These are phyloP conservation scores for Fraxinus albicans DNA, from an alignment of 305 asterid species.

Conservation along the genomic window DNA sequence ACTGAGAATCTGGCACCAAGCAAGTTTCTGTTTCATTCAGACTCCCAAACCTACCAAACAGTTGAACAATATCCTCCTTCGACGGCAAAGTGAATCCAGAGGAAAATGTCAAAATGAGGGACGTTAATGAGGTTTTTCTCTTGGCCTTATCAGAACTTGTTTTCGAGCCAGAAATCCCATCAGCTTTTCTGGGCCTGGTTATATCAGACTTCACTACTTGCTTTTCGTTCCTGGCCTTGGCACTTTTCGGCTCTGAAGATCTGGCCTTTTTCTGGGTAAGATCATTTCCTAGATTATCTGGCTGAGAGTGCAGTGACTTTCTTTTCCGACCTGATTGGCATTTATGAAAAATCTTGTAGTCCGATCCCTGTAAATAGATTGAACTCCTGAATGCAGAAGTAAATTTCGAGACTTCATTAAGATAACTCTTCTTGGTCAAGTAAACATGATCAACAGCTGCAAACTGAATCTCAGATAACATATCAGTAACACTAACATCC, in stretches of 20 bases:
- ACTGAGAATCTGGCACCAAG: conserved; percentile 29
- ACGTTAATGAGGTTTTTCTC: conserved; percentile 15
- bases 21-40: conserved; percentile 42
- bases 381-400: conserved; percentile 55
- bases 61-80: conserved; percentile 42
- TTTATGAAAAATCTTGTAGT: conserved; percentile 29
- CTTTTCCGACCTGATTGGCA: conserved; percentile 28
- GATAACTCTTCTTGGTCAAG: conserved; percentile 34
- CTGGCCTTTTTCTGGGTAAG: background rate
- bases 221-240: conserved; percentile 18
- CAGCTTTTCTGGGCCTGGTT: conserved; percentile 25
- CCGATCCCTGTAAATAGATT: conserved; percentile 31
- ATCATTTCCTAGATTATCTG: conserved; percentile 3
- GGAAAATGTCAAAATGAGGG: conserved; percentile 33
- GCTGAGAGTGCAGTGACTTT: conserved; percentile 28
- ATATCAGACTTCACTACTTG: conserved; percentile 17
- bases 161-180: conserved; percentile 20
- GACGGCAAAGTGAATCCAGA: conserved; percentile 50
- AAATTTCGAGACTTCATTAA: conserved; percentile 44
- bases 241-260: conserved; percentile 17
- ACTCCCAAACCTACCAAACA: conserved; percentile 44
- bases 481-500: conserved; percentile 29
- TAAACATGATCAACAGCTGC: conserved; percentile 43
- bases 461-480: conserved; percentile 37
- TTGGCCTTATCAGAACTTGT: conserved; percentile 18